Conservation (phyloP, 805 yeast species). For the Jamesozyma spencerorum region DNA sequence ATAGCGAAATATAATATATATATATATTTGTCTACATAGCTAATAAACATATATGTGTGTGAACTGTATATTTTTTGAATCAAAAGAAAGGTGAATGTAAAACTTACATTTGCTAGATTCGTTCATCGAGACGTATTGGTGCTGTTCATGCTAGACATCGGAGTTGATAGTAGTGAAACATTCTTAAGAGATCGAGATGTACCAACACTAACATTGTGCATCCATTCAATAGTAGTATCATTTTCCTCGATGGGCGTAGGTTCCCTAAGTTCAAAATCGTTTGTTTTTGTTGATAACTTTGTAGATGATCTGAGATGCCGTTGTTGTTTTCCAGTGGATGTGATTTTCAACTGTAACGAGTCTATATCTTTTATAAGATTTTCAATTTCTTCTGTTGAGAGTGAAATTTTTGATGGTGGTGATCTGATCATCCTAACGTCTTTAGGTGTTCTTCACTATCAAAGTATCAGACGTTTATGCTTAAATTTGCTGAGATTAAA, state of each 20-base stretch:
- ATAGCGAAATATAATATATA: not conserved
- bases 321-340: not conserved
- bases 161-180: not conserved
- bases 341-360: too few species aligned
- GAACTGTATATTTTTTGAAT: not conserved
- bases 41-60: not conserved
- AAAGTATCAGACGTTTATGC: too few species aligned
- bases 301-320: conserved; percentile 3
- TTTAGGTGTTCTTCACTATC: too few species aligned
- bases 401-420: not conserved
- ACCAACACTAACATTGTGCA: not conserved
- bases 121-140: not conserved
- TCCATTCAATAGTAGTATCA: not conserved
- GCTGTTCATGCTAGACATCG: not conserved
- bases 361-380: not conserved
- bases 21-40: not conserved
- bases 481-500: too few species aligned
- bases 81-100: too few species aligned
- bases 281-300: not conserved
- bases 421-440: too few species aligned
- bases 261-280: not conserved
- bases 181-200: conserved; percentile 1
- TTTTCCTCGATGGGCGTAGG: not conserved
- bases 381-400: not conserved
- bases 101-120: too few species aligned